Evolutionary conservation across 129 eudicot genomes (phyloP).

Genomic region (Flaveria ramosissima): DNA sequence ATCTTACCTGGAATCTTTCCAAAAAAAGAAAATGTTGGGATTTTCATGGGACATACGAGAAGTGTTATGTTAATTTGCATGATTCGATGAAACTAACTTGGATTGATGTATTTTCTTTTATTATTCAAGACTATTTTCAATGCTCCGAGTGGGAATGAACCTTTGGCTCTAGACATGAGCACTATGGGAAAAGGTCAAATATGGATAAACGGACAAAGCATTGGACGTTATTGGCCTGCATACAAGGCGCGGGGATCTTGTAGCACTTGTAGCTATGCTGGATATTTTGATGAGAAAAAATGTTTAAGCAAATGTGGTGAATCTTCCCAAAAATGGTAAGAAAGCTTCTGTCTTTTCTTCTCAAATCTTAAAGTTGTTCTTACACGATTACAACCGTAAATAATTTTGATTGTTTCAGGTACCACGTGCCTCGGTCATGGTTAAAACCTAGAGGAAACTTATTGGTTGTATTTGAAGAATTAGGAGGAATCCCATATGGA

Average conservation of each 20-base stretch:
- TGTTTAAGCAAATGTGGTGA: slow-evolving; percentile 88
- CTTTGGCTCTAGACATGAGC: slow-evolving; percentile 93
- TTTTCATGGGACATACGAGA: background rate
- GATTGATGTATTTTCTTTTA: slow-evolving; percentile 6
- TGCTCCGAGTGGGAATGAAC: slow-evolving; percentile 81
- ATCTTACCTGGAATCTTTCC: background rate
- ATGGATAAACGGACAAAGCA: slow-evolving; percentile 93
- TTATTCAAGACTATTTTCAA: slow-evolving; percentile 70
- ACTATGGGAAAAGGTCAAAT: slow-evolving; percentile 98
- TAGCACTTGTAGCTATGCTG: slow-evolving; percentile 74
- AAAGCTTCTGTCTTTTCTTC: background rate
- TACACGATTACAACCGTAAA: background rate
- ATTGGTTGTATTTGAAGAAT: slow-evolving; percentile 88
- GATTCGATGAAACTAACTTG: slow-evolving; percentile 7
- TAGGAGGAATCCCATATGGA: slow-evolving; percentile 86
- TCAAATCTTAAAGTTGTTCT: background rate
- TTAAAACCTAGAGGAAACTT: slow-evolving; percentile 80
- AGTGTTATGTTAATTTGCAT: background rate
- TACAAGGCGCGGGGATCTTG: slow-evolving; percentile 86
- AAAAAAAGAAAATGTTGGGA: background rate
- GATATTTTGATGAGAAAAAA: slow-evolving; percentile 82
- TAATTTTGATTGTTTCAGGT: slow-evolving; percentile 44
- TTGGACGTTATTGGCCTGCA: slow-evolving; percentile 97
- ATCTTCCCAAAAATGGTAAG: slow-evolving; percentile 96
- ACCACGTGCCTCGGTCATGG: slow-evolving; percentile 97